Base-by-base conservation (phyloP, 805 yeast species). In the Candida schatavii region DNA sequence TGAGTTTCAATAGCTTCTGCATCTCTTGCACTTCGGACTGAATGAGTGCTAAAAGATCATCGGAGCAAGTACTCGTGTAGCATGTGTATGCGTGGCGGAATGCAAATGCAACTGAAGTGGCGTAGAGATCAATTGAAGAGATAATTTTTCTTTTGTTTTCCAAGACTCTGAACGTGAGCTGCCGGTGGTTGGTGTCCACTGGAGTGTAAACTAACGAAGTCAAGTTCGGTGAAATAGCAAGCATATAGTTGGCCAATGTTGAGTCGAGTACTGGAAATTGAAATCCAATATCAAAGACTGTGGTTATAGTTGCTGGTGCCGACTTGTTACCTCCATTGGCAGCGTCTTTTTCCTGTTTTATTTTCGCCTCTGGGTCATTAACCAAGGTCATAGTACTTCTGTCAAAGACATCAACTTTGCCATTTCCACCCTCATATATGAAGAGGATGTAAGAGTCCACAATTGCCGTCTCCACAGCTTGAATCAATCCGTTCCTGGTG, bases 1-100 rank as follows among this genome's bases (percentile, higher is more conserved):
- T 37, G 17, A 56, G 43, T 10, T 40, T 35, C 21, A 53, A 35
- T 10, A 41, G 37, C 20, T 44, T 41, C 1, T 45, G 26, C 6
- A 60, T 44, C 30, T 66, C 45, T 28, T 44, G 45, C 10, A 80
- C 49, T 45, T 80, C 81, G 1, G 57, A 48, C 51, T 78, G 78
- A 13, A 81, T 70, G 2, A 84, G 64, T 1, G 77, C 73, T 29
- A 84, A 63, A 41, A 88, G 58, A 50, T 88, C 96, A 52, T 88
- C 95, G 3, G 83, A 74, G 42, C 78, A 75, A 6, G 78, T 66
- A 40, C 77, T 83, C 36, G 81, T 72, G 58, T 82, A 85, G 50
- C 90, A 86, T 0, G 89, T 78, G 41, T 75, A 72, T 0, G 93
- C 79, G 57, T 85, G 88, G 5, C 80, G 63, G 22, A 75, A 69